These are phyloP conservation scores for Tuber indicum DNA, from an alignment of 495 filamentous ascomycete species.

Conservation along the genomic window DNA sequence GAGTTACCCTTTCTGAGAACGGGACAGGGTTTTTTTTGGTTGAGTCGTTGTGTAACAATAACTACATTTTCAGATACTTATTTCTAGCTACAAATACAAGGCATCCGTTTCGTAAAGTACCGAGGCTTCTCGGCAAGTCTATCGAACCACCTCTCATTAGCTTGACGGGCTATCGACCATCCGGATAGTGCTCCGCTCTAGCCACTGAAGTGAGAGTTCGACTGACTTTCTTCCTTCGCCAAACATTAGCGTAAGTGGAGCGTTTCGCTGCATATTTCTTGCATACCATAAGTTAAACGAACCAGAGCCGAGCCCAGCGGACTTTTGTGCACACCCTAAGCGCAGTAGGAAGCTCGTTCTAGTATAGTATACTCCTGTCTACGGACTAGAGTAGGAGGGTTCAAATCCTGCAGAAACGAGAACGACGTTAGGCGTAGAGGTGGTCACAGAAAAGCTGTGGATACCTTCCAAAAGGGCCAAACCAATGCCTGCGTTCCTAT, in stretches of 20 bases:
- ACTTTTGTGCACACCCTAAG: neutral
- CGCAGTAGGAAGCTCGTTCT: neutral
- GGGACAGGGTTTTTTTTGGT: no score
- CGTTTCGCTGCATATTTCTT: neutral
- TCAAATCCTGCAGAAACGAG: neutral
- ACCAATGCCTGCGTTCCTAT: neutral
- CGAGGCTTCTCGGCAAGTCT: neutral
- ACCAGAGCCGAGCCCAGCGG: neutral
- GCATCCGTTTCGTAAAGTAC: neutral
- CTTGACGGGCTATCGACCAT: neutral
- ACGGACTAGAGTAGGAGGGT: neutral
- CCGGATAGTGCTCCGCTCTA: neutral
- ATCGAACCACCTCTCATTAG: neutral
- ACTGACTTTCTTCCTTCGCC: neutral
- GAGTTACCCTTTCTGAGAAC: no score
- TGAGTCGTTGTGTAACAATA: no score
- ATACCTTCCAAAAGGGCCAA: neutral
- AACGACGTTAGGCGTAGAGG: neutral
- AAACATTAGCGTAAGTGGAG: neutral
- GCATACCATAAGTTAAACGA: neutral
- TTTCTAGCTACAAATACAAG: neutral
- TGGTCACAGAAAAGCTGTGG: neutral
- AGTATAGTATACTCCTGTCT: neutral
- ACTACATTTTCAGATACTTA: no score
- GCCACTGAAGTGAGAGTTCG: neutral